A percentile compares a stretch with the other conserved stretches of the same genome.
These are phyloP conservation scores for Hypericum perforatum DNA, from an alignment of 345 rosid genomes.

Conservation along the genomic window DNA sequence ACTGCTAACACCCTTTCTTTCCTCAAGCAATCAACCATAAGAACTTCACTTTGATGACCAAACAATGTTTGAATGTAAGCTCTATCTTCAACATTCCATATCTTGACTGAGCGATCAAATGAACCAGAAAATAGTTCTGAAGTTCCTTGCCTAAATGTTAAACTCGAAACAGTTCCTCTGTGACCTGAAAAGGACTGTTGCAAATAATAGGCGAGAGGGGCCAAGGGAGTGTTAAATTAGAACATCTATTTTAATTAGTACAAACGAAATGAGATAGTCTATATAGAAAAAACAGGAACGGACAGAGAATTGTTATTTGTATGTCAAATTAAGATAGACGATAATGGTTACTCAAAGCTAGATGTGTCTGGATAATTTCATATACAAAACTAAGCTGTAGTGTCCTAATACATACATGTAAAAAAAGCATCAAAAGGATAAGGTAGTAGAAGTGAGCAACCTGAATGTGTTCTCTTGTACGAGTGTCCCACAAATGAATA, in stretches of 20 bases:
- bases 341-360: too few relatives aligned
- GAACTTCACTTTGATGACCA: conserved; percentile 82
- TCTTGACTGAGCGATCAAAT: conserved; percentile 81
- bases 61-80: conserved; percentile 59
- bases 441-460: conserved; percentile 20
- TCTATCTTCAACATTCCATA: conserved; percentile 89
- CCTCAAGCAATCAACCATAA: conserved; percentile 60
- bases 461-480: conserved; percentile 76
- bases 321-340: too few relatives aligned
- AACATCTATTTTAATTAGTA: too few relatives aligned
- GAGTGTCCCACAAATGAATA: conserved; percentile 92
- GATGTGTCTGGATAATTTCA: too few relatives aligned
- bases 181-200: conserved; percentile 92
- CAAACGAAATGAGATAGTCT: too few relatives aligned
- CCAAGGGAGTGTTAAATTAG: conserved; percentile 2
- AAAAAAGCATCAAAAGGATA: not conserved
- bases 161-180: conserved; percentile 68
- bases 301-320: too few relatives aligned
- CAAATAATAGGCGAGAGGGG: conserved; percentile 7
- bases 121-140: conserved; percentile 96
- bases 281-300: too few relatives aligned
- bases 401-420: too few relatives aligned
- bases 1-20: conserved; percentile 71
- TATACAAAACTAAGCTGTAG: too few relatives aligned
- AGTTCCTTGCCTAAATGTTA: conserved; percentile 78